Evolutionary conservation across 2,329 filamentous ascomycete species (phyloP).

Genomic region (Cercospora janseana): DNA sequence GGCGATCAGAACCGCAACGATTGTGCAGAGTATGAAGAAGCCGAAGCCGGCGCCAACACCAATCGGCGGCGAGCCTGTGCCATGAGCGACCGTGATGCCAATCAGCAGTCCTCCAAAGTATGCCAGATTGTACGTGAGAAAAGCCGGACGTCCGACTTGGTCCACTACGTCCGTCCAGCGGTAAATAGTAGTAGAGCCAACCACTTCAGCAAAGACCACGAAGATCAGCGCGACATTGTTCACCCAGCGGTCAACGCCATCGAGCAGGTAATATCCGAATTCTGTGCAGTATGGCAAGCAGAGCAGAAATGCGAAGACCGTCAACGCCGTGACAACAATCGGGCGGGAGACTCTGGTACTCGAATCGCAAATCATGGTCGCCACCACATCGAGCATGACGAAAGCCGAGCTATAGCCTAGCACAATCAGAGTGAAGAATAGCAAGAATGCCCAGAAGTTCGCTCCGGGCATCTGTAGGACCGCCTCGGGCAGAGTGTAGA

Average conservation of each 20-base stretch:
- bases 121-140: constrained; percentile 50
- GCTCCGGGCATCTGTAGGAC: constrained; percentile 57
- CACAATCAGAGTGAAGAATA: constrained; percentile 60
- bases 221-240: constrained; percentile 57
- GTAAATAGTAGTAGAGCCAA: constrained; percentile 55
- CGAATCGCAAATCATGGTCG: constrained; percentile 55
- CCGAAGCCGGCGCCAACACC: constrained; percentile 51
- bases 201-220: constrained; percentile 54
- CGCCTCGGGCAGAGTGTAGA: constrained; percentile 58
- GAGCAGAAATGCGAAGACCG: constrained; percentile 53
- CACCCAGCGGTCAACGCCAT: constrained; percentile 56
- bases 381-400: constrained; percentile 58
- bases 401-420: constrained; percentile 60
- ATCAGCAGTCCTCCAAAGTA: constrained; percentile 56
- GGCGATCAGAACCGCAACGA: constrained; percentile 44
- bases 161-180: constrained; percentile 51
- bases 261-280: constrained; percentile 57
- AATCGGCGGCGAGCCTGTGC: constrained; percentile 18
- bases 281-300: constrained; percentile 58
- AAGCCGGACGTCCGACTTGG: constrained; percentile 47
- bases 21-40: constrained; percentile 47
- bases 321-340: constrained; percentile 51
- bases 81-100: constrained; percentile 53
- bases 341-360: constrained; percentile 46
- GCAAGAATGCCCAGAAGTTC: constrained; percentile 58